phyloP scores from a whole-genome alignment of 768 basidiomycete species.

The Suillus cothurnatus region DNA sequence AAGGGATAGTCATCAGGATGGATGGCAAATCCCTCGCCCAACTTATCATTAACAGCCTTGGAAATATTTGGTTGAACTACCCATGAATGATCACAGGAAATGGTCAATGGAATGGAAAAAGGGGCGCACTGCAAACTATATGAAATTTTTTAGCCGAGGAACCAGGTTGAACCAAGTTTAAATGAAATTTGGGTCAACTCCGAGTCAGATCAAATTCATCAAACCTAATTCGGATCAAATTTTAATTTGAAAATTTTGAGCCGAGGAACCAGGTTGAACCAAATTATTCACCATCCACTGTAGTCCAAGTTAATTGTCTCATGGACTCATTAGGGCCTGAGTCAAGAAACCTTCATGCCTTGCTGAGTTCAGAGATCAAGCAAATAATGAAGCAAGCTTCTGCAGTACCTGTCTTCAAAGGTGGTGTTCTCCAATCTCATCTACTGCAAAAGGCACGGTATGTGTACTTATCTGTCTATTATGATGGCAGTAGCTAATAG shows the following conservation, averaged over 20 bases:
- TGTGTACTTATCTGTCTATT: neutral
- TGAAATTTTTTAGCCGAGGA: no score
- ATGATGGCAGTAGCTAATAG: neutral
- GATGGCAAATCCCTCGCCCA: constrained; percentile 68
- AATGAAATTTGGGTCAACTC: neutral
- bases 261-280: neutral
- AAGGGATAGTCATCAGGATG: constrained; percentile 60
- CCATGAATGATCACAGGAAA: no score
- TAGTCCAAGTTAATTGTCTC: neutral
- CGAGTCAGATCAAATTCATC: neutral
- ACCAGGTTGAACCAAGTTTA: no score
- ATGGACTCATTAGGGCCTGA: neutral
- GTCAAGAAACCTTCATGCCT: neutral
- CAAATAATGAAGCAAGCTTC: neutral
- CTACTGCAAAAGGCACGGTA: neutral
- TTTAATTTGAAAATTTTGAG: neutral
- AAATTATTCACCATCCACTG: neutral
- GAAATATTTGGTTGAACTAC: no score
- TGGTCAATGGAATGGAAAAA: no score
- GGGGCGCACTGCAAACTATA: no score
- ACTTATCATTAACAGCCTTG: constrained; percentile 61
- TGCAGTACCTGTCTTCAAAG: neutral
- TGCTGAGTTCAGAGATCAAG: neutral
- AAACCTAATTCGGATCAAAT: neutral
- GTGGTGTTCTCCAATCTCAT: neutral